Base-by-base conservation (phyloP, 2,329 filamentous ascomycete genomes). In the Fusarium begoniae region DNA sequence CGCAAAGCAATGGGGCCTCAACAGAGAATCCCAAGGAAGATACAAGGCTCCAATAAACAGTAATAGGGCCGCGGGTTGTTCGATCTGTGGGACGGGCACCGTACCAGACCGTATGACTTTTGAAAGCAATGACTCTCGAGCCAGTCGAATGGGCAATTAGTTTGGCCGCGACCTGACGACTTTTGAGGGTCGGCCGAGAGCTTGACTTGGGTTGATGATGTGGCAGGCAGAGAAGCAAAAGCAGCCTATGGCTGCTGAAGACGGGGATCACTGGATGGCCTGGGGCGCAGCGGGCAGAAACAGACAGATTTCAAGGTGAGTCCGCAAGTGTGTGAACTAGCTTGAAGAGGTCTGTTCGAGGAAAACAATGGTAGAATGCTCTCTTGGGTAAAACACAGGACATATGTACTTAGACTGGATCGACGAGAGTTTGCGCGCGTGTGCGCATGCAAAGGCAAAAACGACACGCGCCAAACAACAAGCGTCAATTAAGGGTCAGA, bases 31-130 rank as follows among this genome's bases (percentile, higher is more conserved):
- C 51, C 43, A 63, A 58, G 48, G 47, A 70, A 63, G 60, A 70
- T 53, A 66, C 66, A 69, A 60, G 63, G 64, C 48, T 58, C 70
- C 67, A 59, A 60, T 22, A 57, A 69, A 45, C 43, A 56, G 44
- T 57, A 70, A 63, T 56, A 70, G 67, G 53, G 54, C 66, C 60
- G 45, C 64, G 60, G 63, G 60, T 72, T 74, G 73, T 68, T 66
- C 66, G 75, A 74, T 71, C 63, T 70, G 72, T 77, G 75, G 75
- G 75, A 77, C 75, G 73, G 73, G 58, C 57, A 77, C 75, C 75
- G 75, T 77, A 76, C 70, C 70, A 72, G 57, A 78, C 76, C 76
- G 76, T 78, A 78, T 77, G 76, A 78, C 75, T 77, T 74, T 77
- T 40, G 60, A 66, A 55, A 63, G 64, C 63, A 72, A 76, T 75